phyloP scores from a whole-genome alignment of 371 early-diverging fungal species.

The Lichtheimia corymbifera region DNA sequence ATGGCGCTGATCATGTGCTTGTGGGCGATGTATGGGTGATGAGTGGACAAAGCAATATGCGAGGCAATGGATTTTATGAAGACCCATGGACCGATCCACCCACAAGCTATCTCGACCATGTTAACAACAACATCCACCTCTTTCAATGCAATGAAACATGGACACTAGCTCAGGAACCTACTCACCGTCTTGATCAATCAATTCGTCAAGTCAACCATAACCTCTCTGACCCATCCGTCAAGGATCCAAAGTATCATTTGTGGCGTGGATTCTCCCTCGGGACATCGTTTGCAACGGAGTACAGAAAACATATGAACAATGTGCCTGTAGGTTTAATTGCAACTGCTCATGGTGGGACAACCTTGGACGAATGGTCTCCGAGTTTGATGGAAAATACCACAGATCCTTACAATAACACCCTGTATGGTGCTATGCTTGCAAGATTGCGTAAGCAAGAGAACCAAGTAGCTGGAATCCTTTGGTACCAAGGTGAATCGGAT shows the following conservation, averaged over 20 bases:
- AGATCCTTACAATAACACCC: slow-evolving; percentile 13
- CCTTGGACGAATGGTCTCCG: slow-evolving; percentile 30
- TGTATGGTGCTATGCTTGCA: slow-evolving; percentile 45
- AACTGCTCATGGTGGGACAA: slow-evolving; percentile 41
- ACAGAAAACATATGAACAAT: slow-evolving; percentile 10
- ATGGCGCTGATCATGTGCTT: slow-evolving; percentile 20
- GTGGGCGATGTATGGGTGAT: slow-evolving; percentile 53
- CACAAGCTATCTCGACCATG: neutral
- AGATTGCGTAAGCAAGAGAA: slow-evolving; percentile 18
- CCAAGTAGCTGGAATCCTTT: slow-evolving; percentile 35
- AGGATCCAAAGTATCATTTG: slow-evolving; percentile 15
- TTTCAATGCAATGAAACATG: slow-evolving; percentile 40
- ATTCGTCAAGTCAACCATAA: slow-evolving; percentile 30
- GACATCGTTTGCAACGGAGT: slow-evolving; percentile 26
- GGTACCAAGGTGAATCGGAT: slow-evolving; percentile 53
- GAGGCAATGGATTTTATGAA: slow-evolving; percentile 33
- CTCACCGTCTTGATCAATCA: slow-evolving; percentile 28
- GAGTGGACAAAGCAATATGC: slow-evolving; percentile 53
- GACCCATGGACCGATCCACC: slow-evolving; percentile 3
- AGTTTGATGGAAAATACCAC: slow-evolving; percentile 1
- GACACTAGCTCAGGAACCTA: slow-evolving; percentile 28
- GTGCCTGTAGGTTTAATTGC: slow-evolving; percentile 43
- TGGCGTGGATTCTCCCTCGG: slow-evolving; percentile 37
- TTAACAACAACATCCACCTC: slow-evolving; percentile 17
- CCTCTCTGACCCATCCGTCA: slow-evolving; percentile 40